phyloP scores from a whole-genome alignment of 306 rosid genomes.

The Cyamopsis tetragonoloba region DNA sequence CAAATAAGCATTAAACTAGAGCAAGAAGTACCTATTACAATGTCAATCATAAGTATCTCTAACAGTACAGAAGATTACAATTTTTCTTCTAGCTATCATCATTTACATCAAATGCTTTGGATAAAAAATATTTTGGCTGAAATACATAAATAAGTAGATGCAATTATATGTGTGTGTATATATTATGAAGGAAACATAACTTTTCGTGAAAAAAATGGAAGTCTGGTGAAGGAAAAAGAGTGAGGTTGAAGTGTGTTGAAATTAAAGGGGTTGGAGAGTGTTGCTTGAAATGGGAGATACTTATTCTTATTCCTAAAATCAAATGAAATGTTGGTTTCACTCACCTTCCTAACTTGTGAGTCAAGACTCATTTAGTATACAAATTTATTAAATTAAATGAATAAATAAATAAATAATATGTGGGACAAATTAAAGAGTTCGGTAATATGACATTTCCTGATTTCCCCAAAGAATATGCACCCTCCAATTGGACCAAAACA shows the following conservation, averaged over 20 bases:
- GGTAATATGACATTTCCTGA: constrained; percentile 12
- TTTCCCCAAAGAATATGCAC: not conserved
- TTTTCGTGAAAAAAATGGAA: not conserved
- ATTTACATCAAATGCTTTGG: not conserved
- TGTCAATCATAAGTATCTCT: not conserved
- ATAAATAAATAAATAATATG: too few relatives aligned
- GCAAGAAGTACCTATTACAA: not conserved
- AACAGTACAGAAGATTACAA: too few relatives aligned
- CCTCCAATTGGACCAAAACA: constrained; percentile 25
- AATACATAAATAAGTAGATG: too few relatives aligned
- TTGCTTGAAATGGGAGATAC: constrained; percentile 67
- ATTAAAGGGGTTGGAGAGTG: constrained; percentile 48
- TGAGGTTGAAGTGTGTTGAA: constrained; percentile 52
- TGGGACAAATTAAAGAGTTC: constrained; percentile 1
- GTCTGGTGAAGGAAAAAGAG: constrained; percentile 49
- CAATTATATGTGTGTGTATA: too few relatives aligned
- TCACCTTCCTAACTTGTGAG: constrained; percentile 60
- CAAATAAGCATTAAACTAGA: not conserved
- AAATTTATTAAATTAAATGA: not conserved
- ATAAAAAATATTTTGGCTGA: too few relatives aligned
- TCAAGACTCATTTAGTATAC: constrained; percentile 31
- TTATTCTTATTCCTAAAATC: too few relatives aligned
- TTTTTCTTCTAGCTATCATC: not conserved
- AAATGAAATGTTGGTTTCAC: constrained; percentile 45
- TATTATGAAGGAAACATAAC: not conserved